These are phyloP conservation scores for Pestalotiopsis sp. DNA, from an alignment of 2,329 filamentous ascomycete species.

Conservation along the genomic window DNA sequence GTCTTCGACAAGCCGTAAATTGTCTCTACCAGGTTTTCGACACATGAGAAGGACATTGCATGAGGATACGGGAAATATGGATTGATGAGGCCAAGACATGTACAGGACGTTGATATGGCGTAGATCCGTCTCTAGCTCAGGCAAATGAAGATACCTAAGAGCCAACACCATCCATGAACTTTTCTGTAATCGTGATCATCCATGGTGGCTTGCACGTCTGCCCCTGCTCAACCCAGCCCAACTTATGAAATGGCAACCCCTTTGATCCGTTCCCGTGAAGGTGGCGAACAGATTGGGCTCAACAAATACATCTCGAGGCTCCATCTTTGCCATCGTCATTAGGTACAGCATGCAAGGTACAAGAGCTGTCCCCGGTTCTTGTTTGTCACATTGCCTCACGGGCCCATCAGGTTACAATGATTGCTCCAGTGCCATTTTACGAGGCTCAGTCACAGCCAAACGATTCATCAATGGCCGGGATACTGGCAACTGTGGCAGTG, in stretches of 20 bases:
- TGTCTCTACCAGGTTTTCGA: conserved; percentile 1
- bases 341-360: background rate
- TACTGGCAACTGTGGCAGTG: background rate
- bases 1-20: conserved; percentile 65
- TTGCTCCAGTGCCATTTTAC: background rate
- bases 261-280: no score
- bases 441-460: background rate
- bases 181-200: background rate
- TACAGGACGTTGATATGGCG: conserved; percentile 6
- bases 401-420: background rate
- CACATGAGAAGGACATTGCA: conserved; percentile 6
- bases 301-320: no score
- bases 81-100: conserved; percentile 8
- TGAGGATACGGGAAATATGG: background rate
- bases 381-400: background rate
- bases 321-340: background rate
- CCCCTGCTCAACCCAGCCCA: background rate
- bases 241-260: background rate
- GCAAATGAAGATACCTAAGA: conserved; percentile 6
- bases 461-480: background rate
- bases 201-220: background rate
- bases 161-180: background rate
- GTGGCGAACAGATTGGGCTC: no score
- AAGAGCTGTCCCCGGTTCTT: background rate
- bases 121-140: conserved; percentile 11